Evolutionary conservation across 2,329 filamentous ascomycete species (phyloP).

Genomic region (Alternaria panax): DNA sequence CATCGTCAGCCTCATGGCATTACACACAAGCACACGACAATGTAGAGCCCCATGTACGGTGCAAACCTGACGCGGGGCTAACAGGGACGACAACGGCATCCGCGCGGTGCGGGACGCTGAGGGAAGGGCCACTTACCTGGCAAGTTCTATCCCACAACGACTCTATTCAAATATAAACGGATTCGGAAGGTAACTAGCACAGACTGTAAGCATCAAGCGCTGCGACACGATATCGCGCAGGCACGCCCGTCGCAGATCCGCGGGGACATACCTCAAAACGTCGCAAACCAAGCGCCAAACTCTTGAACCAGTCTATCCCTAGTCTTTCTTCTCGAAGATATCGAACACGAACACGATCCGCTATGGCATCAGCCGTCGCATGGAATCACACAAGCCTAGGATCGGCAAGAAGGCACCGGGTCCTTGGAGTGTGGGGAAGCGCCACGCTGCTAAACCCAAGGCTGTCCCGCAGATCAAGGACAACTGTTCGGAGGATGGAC

Average conservation of each 20-base stretch:
- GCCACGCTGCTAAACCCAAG: constrained; percentile 45
- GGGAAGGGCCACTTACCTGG: constrained; percentile 30
- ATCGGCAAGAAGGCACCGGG: constrained; percentile 41
- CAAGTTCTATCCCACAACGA: constrained; percentile 37
- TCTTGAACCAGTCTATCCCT: constrained; percentile 54
- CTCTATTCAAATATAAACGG: constrained; percentile 37
- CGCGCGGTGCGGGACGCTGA: neutral
- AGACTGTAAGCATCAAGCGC: constrained; percentile 31
- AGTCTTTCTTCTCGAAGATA: constrained; percentile 48
- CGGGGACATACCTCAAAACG: constrained; percentile 45
- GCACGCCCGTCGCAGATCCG: constrained; percentile 14
- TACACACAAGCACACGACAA: neutral
- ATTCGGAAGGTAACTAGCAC: constrained; percentile 37
- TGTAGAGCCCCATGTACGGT: neutral
- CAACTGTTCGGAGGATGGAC: constrained; percentile 36
- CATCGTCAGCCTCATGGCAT: constrained; percentile 12
- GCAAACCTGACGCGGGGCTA: neutral
- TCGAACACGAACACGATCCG: constrained; percentile 46
- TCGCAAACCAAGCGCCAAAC: constrained; percentile 49
- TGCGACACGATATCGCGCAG: constrained; percentile 7
- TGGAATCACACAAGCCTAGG: constrained; percentile 39
- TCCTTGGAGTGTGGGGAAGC: constrained; percentile 48
- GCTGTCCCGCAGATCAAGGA: constrained; percentile 40
- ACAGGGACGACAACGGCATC: constrained; percentile 1
- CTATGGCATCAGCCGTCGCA: constrained; percentile 49